Conservation (phyloP, 2,329 filamentous ascomycete species). For the Trichoderma pleuroti region DNA sequence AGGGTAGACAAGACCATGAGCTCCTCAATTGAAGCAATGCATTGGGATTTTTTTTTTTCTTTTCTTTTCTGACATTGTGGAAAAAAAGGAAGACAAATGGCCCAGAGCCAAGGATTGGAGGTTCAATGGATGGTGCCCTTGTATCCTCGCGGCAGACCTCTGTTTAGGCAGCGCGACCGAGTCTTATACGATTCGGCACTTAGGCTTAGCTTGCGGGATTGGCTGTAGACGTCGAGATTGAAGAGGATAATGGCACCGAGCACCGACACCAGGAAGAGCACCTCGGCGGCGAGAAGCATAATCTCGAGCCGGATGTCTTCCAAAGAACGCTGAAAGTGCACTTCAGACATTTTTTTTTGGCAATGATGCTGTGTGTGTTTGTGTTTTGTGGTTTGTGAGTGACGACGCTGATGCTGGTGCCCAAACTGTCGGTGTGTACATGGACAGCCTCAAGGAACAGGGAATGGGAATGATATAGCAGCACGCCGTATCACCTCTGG, state of each 20-base stretch:
- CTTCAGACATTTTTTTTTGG: conserved; percentile 25
- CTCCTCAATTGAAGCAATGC: background rate
- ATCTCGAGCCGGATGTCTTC: conserved; percentile 35
- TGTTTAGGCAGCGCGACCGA: conserved; percentile 22
- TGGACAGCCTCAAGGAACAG: conserved; percentile 3
- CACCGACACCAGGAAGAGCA: conserved; percentile 33
- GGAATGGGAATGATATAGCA: background rate
- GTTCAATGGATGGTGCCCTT: conserved; percentile 11
- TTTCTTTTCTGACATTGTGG: conserved; percentile 23
- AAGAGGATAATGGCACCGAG: conserved; percentile 33
- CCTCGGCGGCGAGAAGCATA: conserved; percentile 31
- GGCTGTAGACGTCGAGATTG: conserved; percentile 22
- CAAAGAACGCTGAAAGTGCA: conserved; percentile 23
- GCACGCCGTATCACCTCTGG: background rate
- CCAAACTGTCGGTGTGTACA: conserved; percentile 15
- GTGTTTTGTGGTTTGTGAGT: background rate
- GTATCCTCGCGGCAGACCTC: conserved; percentile 19
- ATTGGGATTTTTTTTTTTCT: conserved; percentile 19
- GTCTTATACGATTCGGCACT: conserved; percentile 22
- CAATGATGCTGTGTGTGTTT: background rate
- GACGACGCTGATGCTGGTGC: conserved; percentile 2
- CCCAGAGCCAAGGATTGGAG: background rate
- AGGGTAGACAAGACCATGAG: conserved; percentile 21
- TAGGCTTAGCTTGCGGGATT: conserved; percentile 14
- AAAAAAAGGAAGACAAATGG: background rate